A percentile compares a stretch with the other conserved stretches of the same genome.
These are phyloP conservation scores for Umbelopsis ramanniana DNA, from an alignment of 192 early-diverging fungal genomes.

Conservation along the genomic window DNA sequence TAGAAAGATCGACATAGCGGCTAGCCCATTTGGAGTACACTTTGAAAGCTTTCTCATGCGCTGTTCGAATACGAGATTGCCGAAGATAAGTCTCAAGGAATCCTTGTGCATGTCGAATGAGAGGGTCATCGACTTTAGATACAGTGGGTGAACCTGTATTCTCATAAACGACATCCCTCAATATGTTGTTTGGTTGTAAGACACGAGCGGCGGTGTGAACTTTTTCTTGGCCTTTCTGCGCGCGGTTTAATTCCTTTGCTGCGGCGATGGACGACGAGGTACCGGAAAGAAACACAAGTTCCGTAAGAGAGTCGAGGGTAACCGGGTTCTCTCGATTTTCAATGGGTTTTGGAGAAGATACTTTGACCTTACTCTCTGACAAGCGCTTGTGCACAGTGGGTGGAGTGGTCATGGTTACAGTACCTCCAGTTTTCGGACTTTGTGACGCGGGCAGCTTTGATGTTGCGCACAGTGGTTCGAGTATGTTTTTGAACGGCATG, in stretches of 20 bases:
- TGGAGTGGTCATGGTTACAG: neutral
- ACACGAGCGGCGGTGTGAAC: constrained; percentile 10
- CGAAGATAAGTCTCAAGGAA: constrained; percentile 54
- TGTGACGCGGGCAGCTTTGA: neutral
- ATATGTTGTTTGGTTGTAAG: constrained; percentile 18
- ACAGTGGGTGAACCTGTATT: neutral
- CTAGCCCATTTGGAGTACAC: constrained; percentile 56
- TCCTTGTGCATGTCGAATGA: constrained; percentile 54
- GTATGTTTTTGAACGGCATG: constrained; percentile 28
- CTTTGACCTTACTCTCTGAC: neutral
- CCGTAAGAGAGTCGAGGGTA: neutral
- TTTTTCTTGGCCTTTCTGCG: neutral
- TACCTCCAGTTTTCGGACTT: neutral
- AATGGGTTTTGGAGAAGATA: neutral
- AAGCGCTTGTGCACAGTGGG: neutral
- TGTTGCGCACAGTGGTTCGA: constrained; percentile 23
- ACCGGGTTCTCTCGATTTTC: neutral
- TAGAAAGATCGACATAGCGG: constrained; percentile 39
- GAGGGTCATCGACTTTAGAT: constrained; percentile 35
- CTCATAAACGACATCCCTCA: constrained; percentile 3
- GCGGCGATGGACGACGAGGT: neutral
- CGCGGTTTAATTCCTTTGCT: neutral
- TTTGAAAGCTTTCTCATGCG: constrained; percentile 55
- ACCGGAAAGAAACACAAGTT: constrained; percentile 1
- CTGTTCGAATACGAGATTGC: constrained; percentile 48